These are phyloP conservation scores for Ramularia collo-cygni DNA, from an alignment of 2,329 filamentous ascomycete species.

Conservation along the genomic window DNA sequence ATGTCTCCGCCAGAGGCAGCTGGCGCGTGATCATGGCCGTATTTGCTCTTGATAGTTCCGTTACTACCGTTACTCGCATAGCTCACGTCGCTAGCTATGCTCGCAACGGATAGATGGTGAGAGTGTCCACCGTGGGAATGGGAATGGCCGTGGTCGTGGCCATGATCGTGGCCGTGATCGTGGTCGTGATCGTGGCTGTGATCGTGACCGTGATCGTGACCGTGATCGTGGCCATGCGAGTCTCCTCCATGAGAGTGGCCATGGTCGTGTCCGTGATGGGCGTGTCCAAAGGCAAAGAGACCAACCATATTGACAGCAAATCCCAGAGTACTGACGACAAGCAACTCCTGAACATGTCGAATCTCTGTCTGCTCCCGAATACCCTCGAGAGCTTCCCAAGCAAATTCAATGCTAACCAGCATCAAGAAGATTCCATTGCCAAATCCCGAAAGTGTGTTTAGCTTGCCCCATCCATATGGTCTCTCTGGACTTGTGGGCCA, in stretches of 20 bases:
- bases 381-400: conserved; percentile 86
- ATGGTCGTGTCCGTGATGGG: conserved; percentile 42
- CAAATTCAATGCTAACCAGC: conserved; percentile 92
- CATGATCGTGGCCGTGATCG: conserved; percentile 30
- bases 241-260: conserved; percentile 47
- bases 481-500: conserved; percentile 87
- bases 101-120: conserved; percentile 10
- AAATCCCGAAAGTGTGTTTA: conserved; percentile 92
- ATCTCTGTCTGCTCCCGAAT: conserved; percentile 78
- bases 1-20: conserved; percentile 10
- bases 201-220: conserved; percentile 34
- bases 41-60: conserved; percentile 15
- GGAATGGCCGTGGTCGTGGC: conserved; percentile 25
- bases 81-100: conserved; percentile 33
- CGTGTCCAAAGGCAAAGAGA: conserved; percentile 70
- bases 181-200: conserved; percentile 39
- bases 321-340: conserved; percentile 81
- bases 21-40: conserved; percentile 55
- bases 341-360: conserved; percentile 74
- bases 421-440: conserved; percentile 93
- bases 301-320: conserved; percentile 87
- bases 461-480: conserved; percentile 93
- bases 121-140: conserved; percentile 30
- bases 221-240: conserved; percentile 33
- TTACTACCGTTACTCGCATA: conserved; percentile 15